Evolutionary conservation across 164 flowering plant genomes (phyloP).

Genomic region (Nymphaea thermarum): DNA sequence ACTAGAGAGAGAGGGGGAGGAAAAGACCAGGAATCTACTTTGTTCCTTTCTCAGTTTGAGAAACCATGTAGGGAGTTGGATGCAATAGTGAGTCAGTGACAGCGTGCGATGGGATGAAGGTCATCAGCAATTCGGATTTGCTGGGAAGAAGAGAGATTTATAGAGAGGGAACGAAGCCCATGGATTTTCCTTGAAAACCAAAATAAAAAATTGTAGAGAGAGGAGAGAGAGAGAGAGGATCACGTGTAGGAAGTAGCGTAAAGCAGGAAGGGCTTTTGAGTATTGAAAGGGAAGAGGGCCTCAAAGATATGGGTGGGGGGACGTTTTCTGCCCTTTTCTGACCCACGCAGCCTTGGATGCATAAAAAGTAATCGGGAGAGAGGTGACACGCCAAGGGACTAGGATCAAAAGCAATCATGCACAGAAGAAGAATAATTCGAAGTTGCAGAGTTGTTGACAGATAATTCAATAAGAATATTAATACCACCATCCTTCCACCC

Average conservation of each 20-base stretch:
- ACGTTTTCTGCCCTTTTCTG: slow-evolving; percentile 7
- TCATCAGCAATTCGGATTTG: background rate
- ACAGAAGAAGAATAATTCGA: slow-evolving; percentile 46
- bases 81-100: background rate
- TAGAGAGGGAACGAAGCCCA: background rate
- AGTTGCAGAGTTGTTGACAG: slow-evolving; percentile 53
- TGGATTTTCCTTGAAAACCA: background rate
- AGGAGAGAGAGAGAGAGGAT: slow-evolving; percentile 15
- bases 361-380: slow-evolving; percentile 5
- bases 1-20: too few relatives aligned
- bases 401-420: slow-evolving; percentile 22
- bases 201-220: slow-evolving; percentile 3
- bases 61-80: background rate
- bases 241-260: slow-evolving; percentile 38
- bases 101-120: background rate
- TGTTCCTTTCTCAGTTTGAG: too few relatives aligned
- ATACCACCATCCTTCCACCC: slow-evolving; percentile 7
- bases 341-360: slow-evolving; percentile 26
- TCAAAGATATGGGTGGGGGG: background rate
- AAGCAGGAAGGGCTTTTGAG: slow-evolving; percentile 1
- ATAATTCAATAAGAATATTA: slow-evolving; percentile 28
- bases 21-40: too few relatives aligned
- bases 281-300: background rate
- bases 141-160: background rate
- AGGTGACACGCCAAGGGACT: slow-evolving; percentile 4